phyloP scores from a whole-genome alignment of 2,329 filamentous ascomycete species.

The Paramyrothecium sp. region DNA sequence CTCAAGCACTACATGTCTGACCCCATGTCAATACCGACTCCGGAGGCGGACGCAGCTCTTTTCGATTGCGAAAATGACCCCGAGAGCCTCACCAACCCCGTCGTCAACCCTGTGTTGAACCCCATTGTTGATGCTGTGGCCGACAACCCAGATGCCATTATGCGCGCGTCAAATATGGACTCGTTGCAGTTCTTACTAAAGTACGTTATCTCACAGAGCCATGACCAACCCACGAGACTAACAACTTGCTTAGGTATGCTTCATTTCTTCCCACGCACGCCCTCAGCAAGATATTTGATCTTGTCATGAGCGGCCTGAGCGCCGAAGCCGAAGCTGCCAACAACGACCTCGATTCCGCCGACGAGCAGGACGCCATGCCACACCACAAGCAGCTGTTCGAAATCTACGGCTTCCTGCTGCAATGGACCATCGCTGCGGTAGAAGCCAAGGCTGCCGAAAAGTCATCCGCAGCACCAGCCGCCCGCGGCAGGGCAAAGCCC shows the following conservation, averaged over 20 bases:
- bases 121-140: constrained; percentile 90
- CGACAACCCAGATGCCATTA: constrained; percentile 86
- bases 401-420: constrained; percentile 88
- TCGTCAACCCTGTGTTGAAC: constrained; percentile 85
- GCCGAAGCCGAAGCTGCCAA: constrained; percentile 83
- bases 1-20: constrained; percentile 97
- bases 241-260: constrained; percentile 63
- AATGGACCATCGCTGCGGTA: constrained; percentile 94
- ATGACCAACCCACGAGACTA: constrained; percentile 1
- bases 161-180: constrained; percentile 77
- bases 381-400: constrained; percentile 92
- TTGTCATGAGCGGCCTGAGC: constrained; percentile 81
- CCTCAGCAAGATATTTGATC: constrained; percentile 89
- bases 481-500: constrained; percentile 70
- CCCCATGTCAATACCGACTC: constrained; percentile 76
- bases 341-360: constrained; percentile 77
- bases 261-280: constrained; percentile 75
- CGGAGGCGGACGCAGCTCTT: constrained; percentile 79
- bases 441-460: constrained; percentile 94
- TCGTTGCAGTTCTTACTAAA: constrained; percentile 95
- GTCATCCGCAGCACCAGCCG: constrained; percentile 64
- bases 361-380: constrained; percentile 83
- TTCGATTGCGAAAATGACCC: constrained; percentile 92
- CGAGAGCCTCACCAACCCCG: constrained; percentile 72
- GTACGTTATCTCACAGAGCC: constrained; percentile 67